Base-by-base conservation (phyloP, 345 rosid genomes). In the Schrenkiella parvula region DNA sequence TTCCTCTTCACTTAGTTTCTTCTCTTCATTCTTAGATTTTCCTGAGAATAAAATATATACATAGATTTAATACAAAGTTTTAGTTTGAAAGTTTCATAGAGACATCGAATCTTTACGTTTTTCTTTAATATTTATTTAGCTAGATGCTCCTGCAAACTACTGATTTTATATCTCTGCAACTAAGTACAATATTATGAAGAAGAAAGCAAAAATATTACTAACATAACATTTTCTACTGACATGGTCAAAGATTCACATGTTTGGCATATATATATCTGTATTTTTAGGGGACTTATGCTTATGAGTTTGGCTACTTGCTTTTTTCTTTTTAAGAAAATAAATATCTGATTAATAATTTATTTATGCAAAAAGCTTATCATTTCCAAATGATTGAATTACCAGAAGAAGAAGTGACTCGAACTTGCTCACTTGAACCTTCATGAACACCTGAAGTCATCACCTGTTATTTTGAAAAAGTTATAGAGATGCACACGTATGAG, bases 1-100 rank as follows among this genome's bases (percentile, higher is more conserved):
- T 69, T 80, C 82, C 51, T 34, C 79, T 74, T 68, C 82, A 56
- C 74, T n/a, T 43, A 25, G n/a, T 57, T 53, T 76, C 59, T 67
- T 74, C 60, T 29, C 64, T 57, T 9, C 76, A 8, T 14, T 35
- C 23, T 59, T 71, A 4, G 64, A 29, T 37, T 74, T 77, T 72
- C 8, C 83, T 86, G 82, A 28, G 3, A 18, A 66, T 2, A 39
- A 34, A 2, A 58, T 15, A 22, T n/a, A 68, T 23, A 2, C n/a
- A n/a, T n/a, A 48, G 26, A 18, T 10, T 65, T 47, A 57, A 19
- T 66, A 57, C 7, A 37, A 26, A 15, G 42, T 13, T 14, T 11
- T 11, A 23, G 15, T 55, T 64, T 47, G 37, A 64, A 41, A 44
- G 1, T 54, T 11, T 43, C 31, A 14, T 1, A 26, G 28, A 46